Evolutionary conservation across 371 early-diverging fungal species (phyloP), one percentile per base, ranked within the genome.

Genomic region (Mucor irregularis): DNA sequence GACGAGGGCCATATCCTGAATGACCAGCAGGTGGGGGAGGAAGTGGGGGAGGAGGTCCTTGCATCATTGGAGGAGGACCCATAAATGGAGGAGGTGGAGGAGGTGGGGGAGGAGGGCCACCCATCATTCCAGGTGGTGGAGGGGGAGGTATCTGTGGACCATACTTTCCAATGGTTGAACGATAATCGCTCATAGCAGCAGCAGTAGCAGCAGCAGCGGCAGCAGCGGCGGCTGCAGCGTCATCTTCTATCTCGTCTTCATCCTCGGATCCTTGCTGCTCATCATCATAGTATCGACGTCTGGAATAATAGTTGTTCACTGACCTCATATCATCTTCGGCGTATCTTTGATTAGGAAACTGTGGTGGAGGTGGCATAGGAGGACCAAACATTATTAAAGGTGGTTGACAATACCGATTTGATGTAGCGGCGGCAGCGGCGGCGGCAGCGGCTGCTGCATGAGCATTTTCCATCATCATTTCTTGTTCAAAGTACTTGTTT

Each of bases 11-110:
- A 17, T 42, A 42, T 1, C 42, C 42, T 11, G n/a, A n/a, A n/a
- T n/a, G n/a, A n/a, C n/a, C n/a, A n/a, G 24, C 13, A 11, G 51
- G 31, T 21, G 49, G 58, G 34, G 57, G 57, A 1, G 55, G 53
- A 1, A 42, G 53, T 35, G 48, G 33, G 8, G 39, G 53, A 44
- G 47, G 53, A 0, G 56, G 56, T 3, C 42, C 49, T 14, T 21
- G 42, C 49, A 49, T 30, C 29, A 46, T 47, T 7, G 39, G 51
- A 21, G 33, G 48, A 9, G 49, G 48, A 21, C 49, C 49, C 13
- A 45, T 46, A 38, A 51, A 37, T 9, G 39, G 43, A 22, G 34
- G 49, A n/a, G 48, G 30, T n/a, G 33, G 56, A 13, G 19, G 14
- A 17, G 46, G 46, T 16, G 46, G 46, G 5, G 46, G 46, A 19